Percentiles rank a stretch among this genome's conserved stretches.
These are phyloP conservation scores for Penicillium sp. DNA, from an alignment of 2,329 filamentous ascomycete species.

Conservation along the genomic window DNA sequence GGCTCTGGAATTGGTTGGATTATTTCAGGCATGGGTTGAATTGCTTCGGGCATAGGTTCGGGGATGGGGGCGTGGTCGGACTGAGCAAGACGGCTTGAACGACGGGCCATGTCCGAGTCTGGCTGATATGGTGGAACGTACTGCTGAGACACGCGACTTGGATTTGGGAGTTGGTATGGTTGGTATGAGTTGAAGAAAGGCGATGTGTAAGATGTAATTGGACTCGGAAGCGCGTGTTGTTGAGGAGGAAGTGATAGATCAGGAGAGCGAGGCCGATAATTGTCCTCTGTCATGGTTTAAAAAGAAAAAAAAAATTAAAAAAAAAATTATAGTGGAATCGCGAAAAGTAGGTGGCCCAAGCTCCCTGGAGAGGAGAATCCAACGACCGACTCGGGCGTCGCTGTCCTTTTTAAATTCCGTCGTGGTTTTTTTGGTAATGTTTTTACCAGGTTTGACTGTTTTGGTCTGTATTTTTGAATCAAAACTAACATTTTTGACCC, in stretches of 20 bases:
- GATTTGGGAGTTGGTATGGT: background rate
- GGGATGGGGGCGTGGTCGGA: constrained; percentile 30
- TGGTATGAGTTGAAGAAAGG: constrained; percentile 18
- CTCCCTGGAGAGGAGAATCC: constrained; percentile 12
- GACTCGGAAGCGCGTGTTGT: background rate
- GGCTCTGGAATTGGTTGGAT: constrained; percentile 4
- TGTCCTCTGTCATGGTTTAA: constrained; percentile 45
- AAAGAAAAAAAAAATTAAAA: constrained; percentile 4
- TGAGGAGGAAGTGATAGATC: constrained; percentile 51
- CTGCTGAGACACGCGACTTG: constrained; percentile 32
- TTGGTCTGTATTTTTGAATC: background rate
- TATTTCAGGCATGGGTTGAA: background rate
- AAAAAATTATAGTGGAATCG: constrained; percentile 5
- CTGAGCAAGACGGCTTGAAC: constrained; percentile 38
- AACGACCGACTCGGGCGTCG: constrained; percentile 19
- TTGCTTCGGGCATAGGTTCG: constrained; percentile 15
- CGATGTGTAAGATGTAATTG: constrained; percentile 15
- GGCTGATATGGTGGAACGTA: constrained; percentile 35
- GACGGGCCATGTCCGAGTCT: constrained; percentile 43
- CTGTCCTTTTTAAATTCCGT: constrained; percentile 39
- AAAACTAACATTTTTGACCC: background rate
- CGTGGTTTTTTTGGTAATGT: constrained; percentile 9
- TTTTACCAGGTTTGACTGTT: background rate
- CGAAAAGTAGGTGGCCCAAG: constrained; percentile 18
- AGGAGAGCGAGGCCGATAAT: constrained; percentile 50